These are phyloP conservation scores for Rhododendron ferrugineum DNA, from an alignment of 148 eudicot genomes.

Conservation along the genomic window DNA sequence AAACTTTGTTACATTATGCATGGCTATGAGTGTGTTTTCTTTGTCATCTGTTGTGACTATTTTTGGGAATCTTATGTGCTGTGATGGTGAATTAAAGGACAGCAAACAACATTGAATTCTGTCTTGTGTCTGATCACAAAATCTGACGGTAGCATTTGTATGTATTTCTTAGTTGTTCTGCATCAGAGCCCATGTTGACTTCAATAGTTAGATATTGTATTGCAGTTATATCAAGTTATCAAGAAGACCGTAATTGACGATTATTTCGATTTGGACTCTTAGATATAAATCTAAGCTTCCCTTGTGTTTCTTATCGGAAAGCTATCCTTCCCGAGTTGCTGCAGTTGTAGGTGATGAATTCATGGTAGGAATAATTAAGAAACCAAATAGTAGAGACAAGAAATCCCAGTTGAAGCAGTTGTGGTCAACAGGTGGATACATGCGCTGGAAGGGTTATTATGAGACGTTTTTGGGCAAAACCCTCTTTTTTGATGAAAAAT, in stretches of 20 bases:
- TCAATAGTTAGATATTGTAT: neutral
- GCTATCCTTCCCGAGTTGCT: neutral
- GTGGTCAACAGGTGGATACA: neutral
- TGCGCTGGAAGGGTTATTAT: neutral
- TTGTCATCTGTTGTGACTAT: neutral
- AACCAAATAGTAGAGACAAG: neutral
- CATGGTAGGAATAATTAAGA: neutral
- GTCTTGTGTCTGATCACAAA: neutral
- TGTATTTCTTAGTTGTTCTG: neutral
- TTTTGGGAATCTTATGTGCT: neutral
- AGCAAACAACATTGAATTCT: neutral
- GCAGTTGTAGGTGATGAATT: constrained; percentile 1
- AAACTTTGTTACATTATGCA: neutral
- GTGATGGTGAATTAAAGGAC: no score
- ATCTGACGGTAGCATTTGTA: neutral
- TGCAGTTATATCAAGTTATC: neutral
- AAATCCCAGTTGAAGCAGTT: neutral
- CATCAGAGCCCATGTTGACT: neutral
- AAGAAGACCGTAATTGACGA: neutral
- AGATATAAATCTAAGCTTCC: neutral
- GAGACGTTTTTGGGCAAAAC: neutral
- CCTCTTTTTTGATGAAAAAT: neutral
- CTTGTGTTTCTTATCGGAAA: neutral
- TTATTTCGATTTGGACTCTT: neutral
- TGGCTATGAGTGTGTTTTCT: neutral